These are phyloP conservation scores for Remersonia thermophila DNA, from an alignment of 2,329 filamentous ascomycete species.

Conservation along the genomic window DNA sequence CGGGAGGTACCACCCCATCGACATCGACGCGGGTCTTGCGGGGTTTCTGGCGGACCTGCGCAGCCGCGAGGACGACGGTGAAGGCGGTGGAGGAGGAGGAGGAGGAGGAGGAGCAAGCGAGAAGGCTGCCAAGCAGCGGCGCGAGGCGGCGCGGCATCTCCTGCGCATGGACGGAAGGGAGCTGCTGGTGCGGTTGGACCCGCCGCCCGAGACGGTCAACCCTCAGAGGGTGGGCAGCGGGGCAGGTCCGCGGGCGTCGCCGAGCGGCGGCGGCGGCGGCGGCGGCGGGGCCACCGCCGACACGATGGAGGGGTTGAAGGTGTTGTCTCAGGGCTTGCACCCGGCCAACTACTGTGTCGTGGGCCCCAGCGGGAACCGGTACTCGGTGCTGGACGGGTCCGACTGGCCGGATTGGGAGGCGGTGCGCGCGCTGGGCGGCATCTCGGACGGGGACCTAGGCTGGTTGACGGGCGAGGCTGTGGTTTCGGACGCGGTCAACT, in stretches of 20 bases:
- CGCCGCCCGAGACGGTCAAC: conserved; percentile 4
- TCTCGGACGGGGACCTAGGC: not conserved
- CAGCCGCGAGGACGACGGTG: not conserved
- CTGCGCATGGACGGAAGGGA: not conserved
- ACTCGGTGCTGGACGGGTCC: conserved; percentile 1
- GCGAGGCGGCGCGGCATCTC: not conserved
- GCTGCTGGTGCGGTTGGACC: conserved; percentile 2
- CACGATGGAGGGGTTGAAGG: not conserved
- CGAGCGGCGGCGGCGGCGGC: too few species aligned
- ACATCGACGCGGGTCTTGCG: not conserved
- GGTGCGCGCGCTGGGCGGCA: not conserved
- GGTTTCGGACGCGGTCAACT: not conserved
- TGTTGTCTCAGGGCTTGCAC: not conserved
- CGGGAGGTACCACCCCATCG: conserved; percentile 2
- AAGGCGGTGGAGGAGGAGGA: too few species aligned
- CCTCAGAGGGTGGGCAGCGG: conserved; percentile 2
- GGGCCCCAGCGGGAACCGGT: not conserved
- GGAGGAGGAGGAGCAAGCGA: not conserved
- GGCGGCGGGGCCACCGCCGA: too few species aligned
- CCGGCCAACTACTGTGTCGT: not conserved
- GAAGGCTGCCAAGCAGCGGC: not conserved
- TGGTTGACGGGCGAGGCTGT: not conserved
- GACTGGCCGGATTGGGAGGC: conserved; percentile 1
- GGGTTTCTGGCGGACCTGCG: not conserved
- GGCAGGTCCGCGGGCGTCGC: not conserved